Conservation (phyloP, 257 asterid species). For the Nicotiana benthamiana region DNA sequence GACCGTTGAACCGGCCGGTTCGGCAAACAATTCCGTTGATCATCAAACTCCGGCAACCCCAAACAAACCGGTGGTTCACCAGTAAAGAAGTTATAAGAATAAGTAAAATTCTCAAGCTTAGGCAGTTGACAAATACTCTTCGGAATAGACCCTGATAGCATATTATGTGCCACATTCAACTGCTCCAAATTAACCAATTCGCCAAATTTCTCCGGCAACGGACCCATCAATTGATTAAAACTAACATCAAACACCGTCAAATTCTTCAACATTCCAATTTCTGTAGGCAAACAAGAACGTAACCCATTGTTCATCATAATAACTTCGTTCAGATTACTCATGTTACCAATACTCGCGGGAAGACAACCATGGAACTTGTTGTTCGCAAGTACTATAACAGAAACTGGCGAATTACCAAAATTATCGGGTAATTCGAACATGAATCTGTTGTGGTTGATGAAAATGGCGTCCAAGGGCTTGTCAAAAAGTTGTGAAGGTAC, state of each 20-base stretch:
- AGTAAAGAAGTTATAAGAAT: conserved; percentile 57
- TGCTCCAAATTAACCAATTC: conserved; percentile 71
- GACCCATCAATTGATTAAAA: conserved; percentile 51
- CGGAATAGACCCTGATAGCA: conserved; percentile 56
- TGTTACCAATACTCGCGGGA: conserved; percentile 71
- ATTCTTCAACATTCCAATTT: conserved; percentile 60
- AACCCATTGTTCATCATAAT: conserved; percentile 59
- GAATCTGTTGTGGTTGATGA: conserved; percentile 72
- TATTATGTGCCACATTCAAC: conserved; percentile 66
- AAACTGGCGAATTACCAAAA: conserved; percentile 86
- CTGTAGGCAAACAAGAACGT: conserved; percentile 74
- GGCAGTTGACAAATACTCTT: conserved; percentile 57
- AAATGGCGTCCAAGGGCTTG: conserved; percentile 73
- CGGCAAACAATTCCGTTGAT: conserved; percentile 59
- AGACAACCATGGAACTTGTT: conserved; percentile 78
- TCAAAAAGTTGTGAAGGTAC: conserved; percentile 65
- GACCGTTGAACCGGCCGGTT: conserved; percentile 56
- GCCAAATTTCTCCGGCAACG: conserved; percentile 55
- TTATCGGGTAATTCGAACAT: conserved; percentile 73
- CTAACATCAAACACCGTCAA: conserved; percentile 71
- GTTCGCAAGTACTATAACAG: conserved; percentile 70
- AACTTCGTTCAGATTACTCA: conserved; percentile 64
- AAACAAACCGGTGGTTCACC: conserved; percentile 72
- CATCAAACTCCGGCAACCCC: conserved; percentile 50
- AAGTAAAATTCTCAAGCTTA: conserved; percentile 56